A percentile compares a stretch with the other conserved stretches of the same genome.
Conservation (phyloP, 2,329 filamentous ascomycete genomes). For the Cytospora piceicola region DNA sequence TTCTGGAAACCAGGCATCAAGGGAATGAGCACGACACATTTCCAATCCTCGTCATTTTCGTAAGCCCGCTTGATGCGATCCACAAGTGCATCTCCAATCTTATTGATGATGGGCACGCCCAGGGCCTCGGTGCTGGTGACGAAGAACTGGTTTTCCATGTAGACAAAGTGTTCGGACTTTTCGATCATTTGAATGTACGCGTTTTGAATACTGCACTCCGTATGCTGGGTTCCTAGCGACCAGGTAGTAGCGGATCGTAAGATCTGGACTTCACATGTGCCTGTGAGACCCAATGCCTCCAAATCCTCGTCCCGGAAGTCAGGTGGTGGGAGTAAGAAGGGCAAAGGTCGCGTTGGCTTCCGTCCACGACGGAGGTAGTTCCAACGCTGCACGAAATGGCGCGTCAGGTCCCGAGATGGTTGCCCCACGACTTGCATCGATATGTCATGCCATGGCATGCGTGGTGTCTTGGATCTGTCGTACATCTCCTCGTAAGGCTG, state of each 20-base stretch:
- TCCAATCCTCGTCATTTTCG: slow-evolving; percentile 85
- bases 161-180: slow-evolving; percentile 94
- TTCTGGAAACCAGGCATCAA: slow-evolving; percentile 99
- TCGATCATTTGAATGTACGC: slow-evolving; percentile 95
- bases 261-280: slow-evolving; percentile 96
- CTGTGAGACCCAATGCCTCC: slow-evolving; percentile 83
- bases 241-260: slow-evolving; percentile 86
- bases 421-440: slow-evolving; percentile 97
- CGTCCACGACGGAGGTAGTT: slow-evolving; percentile 93
- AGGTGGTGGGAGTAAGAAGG: slow-evolving; percentile 89
- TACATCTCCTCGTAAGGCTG: slow-evolving; percentile 99
- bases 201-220: slow-evolving; percentile 93
- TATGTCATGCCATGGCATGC: slow-evolving; percentile 99
- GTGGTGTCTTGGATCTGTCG: slow-evolving; percentile 80
- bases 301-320: slow-evolving; percentile 88
- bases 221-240: slow-evolving; percentile 87
- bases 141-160: slow-evolving; percentile 99
- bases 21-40: slow-evolving; percentile 86
- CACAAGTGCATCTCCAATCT: slow-evolving; percentile 91
- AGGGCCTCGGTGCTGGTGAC: slow-evolving; percentile 91
- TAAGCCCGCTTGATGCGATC: slow-evolving; percentile 87
- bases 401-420: slow-evolving; percentile 88
- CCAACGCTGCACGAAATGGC: slow-evolving; percentile 97
- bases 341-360: slow-evolving; percentile 90
- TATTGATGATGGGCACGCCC: slow-evolving; percentile 85